Evolutionary conservation across 2,329 filamentous ascomycete genomes (phyloP).

Genomic region (Simplicillium sp.): DNA sequence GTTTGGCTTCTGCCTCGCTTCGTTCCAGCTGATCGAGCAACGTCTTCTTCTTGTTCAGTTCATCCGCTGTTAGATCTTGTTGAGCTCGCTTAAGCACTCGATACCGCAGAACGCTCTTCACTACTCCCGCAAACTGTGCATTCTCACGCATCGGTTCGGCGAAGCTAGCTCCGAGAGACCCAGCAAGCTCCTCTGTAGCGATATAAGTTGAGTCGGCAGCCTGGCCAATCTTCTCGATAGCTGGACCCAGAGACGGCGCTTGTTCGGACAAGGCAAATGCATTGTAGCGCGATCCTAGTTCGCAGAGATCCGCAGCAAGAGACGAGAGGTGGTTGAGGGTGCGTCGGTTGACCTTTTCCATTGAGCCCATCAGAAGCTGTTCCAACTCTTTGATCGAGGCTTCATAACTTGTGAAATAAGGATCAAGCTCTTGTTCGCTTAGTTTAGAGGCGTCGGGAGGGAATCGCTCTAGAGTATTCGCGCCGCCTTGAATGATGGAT

Average conservation of each 20-base stretch:
- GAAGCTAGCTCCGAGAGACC: conserved; percentile 82
- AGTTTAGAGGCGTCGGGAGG: conserved; percentile 68
- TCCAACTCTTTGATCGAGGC: conserved; percentile 87
- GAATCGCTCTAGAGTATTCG: conserved; percentile 67
- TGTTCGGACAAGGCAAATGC: conserved; percentile 93
- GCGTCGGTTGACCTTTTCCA: conserved; percentile 92
- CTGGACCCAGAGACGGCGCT: conserved; percentile 76
- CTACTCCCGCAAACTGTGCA: conserved; percentile 92
- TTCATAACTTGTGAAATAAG: conserved; percentile 93
- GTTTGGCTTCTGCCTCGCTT: conserved; percentile 84
- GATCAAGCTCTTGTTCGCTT: conserved; percentile 84
- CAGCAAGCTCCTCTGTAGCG: conserved; percentile 83
- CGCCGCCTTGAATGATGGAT: conserved; percentile 28
- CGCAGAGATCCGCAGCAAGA: conserved; percentile 78
- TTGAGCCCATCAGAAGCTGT: conserved; percentile 76
- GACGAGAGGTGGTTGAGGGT: conserved; percentile 78
- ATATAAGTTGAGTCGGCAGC: conserved; percentile 95
- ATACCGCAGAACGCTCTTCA: conserved; percentile 80
- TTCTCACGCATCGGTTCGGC: conserved; percentile 97
- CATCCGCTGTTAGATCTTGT: conserved; percentile 93
- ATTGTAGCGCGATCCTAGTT: conserved; percentile 92
- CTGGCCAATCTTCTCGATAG: conserved; percentile 90
- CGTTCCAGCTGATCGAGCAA: conserved; percentile 83
- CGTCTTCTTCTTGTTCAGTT: conserved; percentile 76
- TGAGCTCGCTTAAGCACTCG: conserved; percentile 89